Percentiles rank a stretch among this genome's conserved stretches.
phyloP scores from a whole-genome alignment of 169 alveolate genomes.

The Babesia bigemina region DNA sequence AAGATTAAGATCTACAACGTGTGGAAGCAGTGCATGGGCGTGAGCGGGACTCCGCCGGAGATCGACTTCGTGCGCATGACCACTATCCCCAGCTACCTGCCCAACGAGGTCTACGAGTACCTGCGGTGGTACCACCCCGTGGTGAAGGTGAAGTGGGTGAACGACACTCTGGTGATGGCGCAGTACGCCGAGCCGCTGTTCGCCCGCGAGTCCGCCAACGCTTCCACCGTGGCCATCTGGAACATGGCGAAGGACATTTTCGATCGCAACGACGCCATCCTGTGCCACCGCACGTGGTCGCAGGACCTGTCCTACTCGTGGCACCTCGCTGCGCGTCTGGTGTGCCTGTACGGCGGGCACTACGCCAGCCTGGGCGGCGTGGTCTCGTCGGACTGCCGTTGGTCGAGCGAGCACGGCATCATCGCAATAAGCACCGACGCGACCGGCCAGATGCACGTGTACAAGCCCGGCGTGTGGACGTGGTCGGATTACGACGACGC shows the following conservation, averaged over 20 bases:
- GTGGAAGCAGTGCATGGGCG: conserved; percentile 40
- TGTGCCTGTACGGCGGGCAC: conserved; percentile 66
- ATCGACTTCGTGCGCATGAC: conserved; percentile 41
- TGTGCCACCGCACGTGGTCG: conserved; percentile 55
- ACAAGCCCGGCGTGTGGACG: conserved; percentile 69
- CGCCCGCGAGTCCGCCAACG: conserved; percentile 47
- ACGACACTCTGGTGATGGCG: conserved; percentile 40
- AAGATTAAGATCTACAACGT: conserved; percentile 55
- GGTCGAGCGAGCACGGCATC: conserved; percentile 57
- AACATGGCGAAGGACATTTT: conserved; percentile 62
- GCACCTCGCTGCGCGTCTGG: conserved; percentile 51
- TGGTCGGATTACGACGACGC: conserved; percentile 67
- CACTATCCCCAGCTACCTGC: conserved; percentile 58
- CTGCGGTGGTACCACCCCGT: conserved; percentile 65
- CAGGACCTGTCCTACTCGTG: conserved; percentile 38
- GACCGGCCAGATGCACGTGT: conserved; percentile 59
- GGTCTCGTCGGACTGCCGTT: conserved; percentile 47
- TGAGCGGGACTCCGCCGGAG: conserved; percentile 9
- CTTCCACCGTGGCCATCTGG: conserved; percentile 64
- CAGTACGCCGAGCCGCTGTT: conserved; percentile 59
- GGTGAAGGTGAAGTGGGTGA: conserved; percentile 63
- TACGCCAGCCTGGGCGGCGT: conserved; percentile 51
- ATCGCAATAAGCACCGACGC: conserved; percentile 55
- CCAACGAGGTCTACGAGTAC: conserved; percentile 63
- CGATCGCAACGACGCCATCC: conserved; percentile 61